Percentiles rank a stretch among this genome's conserved stretches.
Evolutionary conservation across 2,329 filamentous ascomycete genomes (phyloP).

Genomic region (Penicillium sp.): DNA sequence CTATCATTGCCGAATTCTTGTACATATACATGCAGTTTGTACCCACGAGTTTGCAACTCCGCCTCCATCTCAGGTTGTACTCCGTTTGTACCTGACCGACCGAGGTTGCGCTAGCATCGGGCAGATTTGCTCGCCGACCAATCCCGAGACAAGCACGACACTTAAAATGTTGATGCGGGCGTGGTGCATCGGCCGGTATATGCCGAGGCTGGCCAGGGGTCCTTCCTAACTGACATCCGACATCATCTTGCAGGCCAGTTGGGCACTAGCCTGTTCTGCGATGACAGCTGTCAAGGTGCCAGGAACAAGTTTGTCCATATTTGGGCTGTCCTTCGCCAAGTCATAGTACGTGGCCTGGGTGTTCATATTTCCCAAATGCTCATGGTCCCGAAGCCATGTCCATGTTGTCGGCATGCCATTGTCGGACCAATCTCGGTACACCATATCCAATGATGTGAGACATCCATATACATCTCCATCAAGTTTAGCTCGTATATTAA

Average conservation of each 20-base stretch:
- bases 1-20: not conserved
- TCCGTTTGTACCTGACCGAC: slow-evolving; percentile 10
- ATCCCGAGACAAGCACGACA: slow-evolving; percentile 20
- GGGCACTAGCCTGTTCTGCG: slow-evolving; percentile 16
- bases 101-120: slow-evolving; percentile 19
- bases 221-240: slow-evolving; percentile 12
- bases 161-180: slow-evolving; percentile 17
- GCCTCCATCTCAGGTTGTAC: slow-evolving; percentile 2
- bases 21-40: not conserved
- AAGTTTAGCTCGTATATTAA: not conserved
- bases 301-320: slow-evolving; percentile 12
- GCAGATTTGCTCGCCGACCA: slow-evolving; percentile 27
- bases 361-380: not conserved
- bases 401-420: slow-evolving; percentile 1
- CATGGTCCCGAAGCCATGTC: not conserved
- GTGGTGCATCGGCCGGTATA: slow-evolving; percentile 15
- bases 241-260: slow-evolving; percentile 21
- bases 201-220: slow-evolving; percentile 11
- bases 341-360: not conserved
- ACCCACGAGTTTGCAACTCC: not conserved
- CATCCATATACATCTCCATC: not conserved
- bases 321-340: not conserved
- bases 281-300: slow-evolving; percentile 7
- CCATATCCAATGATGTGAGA: slow-evolving; percentile 2
- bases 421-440: not conserved